Conservation (phyloP, 441 rosid genomes). For the Raphanus hybrid region DNA sequence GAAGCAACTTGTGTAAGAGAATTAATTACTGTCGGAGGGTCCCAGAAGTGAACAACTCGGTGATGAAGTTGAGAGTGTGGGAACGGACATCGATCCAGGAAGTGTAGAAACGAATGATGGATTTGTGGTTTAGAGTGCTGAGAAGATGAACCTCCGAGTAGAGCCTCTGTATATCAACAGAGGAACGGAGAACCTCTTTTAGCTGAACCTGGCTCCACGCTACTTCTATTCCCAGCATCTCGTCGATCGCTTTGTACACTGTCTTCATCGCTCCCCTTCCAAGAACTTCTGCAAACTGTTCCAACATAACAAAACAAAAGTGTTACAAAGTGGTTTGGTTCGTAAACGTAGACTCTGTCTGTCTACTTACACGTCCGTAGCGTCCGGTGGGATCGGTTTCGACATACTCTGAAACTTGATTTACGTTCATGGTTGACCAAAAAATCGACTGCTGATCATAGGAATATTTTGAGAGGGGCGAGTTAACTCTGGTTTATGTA, state of each 20-base stretch:
- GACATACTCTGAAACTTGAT: slow-evolving; percentile 49
- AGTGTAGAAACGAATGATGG: slow-evolving; percentile 65
- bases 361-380: slow-evolving; percentile 77
- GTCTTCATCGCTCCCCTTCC: slow-evolving; percentile 78
- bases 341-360: not conserved
- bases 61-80: slow-evolving; percentile 73
- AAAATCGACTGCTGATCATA: slow-evolving; percentile 27
- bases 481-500: not conserved
- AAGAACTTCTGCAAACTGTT: slow-evolving; percentile 60
- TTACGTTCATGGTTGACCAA: slow-evolving; percentile 45
- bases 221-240: slow-evolving; percentile 67
- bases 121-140: slow-evolving; percentile 63
- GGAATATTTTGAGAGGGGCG: slow-evolving; percentile 1
- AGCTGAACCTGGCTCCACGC: slow-evolving; percentile 78
- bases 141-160: slow-evolving; percentile 83
- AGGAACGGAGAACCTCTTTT: slow-evolving; percentile 61
- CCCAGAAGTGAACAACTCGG: slow-evolving; percentile 80
- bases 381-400: slow-evolving; percentile 85
- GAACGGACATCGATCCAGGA: slow-evolving; percentile 65
- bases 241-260: slow-evolving; percentile 73
- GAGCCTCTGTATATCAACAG: slow-evolving; percentile 67
- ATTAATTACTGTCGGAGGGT: slow-evolving; percentile 62
- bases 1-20: slow-evolving; percentile 18
- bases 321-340: slow-evolving; percentile 23
- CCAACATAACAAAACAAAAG: slow-evolving; percentile 14